A percentile compares a stretch with the other conserved stretches of the same genome.
These are phyloP conservation scores for Castanopsis chinensis DNA, from an alignment of 306 rosid genomes.

Conservation along the genomic window DNA sequence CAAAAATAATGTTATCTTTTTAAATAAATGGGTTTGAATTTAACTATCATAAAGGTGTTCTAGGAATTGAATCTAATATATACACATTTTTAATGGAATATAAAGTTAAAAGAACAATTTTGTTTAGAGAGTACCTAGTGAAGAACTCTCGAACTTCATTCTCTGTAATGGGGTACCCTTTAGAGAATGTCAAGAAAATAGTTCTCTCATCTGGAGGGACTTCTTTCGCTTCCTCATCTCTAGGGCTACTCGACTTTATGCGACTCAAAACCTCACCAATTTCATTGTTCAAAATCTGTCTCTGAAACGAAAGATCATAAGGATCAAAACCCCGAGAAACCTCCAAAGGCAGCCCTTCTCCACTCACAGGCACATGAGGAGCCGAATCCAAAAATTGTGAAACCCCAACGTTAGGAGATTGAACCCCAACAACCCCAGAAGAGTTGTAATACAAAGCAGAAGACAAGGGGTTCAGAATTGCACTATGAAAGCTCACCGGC, in stretches of 20 bases:
- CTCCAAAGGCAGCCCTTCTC: not conserved
- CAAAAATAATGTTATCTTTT: too few species aligned
- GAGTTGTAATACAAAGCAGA: not conserved
- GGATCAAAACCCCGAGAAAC: not conserved
- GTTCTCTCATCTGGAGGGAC: constrained; percentile 49
- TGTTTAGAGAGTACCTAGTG: constrained; percentile 20
- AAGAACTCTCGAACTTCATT: constrained; percentile 47
- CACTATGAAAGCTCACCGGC: not conserved
- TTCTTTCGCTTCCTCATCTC: not conserved
- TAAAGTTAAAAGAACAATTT: not conserved
- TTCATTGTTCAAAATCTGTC: constrained; percentile 5
- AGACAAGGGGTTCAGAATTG: not conserved
- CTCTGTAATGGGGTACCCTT: constrained; percentile 60
- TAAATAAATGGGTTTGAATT: too few species aligned
- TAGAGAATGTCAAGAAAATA: constrained; percentile 60
- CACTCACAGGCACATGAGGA: too few species aligned
- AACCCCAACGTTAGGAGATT: not conserved
- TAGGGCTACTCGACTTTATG: constrained; percentile 1
- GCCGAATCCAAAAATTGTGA: not conserved
- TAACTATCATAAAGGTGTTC: too few species aligned
- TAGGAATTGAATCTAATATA: too few species aligned
- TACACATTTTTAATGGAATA: not conserved
- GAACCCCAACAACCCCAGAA: not conserved
- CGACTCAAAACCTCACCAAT: constrained; percentile 16
- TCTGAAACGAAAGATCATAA: not conserved